These are phyloP conservation scores for Vicia sativa DNA, from an alignment of 306 rosid species.

Conservation along the genomic window DNA sequence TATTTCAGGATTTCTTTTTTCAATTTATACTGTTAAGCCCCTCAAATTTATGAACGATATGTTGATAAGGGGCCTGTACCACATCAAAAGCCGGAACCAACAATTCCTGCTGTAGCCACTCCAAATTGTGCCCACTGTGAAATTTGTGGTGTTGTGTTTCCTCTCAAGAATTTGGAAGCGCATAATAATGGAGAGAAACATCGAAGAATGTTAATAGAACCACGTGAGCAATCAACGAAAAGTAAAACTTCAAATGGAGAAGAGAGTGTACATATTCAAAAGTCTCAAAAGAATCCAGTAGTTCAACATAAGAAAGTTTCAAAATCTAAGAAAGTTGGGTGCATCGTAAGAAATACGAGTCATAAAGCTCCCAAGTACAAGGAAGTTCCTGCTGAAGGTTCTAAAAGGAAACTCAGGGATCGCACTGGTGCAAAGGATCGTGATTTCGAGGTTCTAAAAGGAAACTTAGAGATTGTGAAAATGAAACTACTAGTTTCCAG, in stretches of 20 bases:
- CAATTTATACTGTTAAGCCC: too few species aligned
- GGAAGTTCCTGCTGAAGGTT: not conserved
- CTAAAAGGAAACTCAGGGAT: constrained; percentile 12
- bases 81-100: not conserved
- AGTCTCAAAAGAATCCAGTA: constrained; percentile 48
- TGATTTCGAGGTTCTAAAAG: too few species aligned
- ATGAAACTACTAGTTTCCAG: not conserved
- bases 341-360: not conserved
- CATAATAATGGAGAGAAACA: constrained; percentile 37
- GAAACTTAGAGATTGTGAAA: not conserved
- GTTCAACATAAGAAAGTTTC: constrained; percentile 49
- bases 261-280: constrained; percentile 38
- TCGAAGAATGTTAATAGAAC: not conserved
- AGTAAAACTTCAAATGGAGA: not conserved
- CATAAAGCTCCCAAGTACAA: not conserved
- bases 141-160: constrained; percentile 18
- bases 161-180: not conserved
- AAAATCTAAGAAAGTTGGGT: too few species aligned
- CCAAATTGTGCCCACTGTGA: constrained; percentile 9
- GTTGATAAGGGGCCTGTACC: not conserved
- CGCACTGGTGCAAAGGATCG: not conserved
- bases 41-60: too few species aligned
- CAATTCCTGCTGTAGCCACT: not conserved
- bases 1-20: too few species aligned
- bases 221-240: not conserved